Conservation (phyloP, 352 stramenopile genomes). For the Pythium myriotylum region DNA sequence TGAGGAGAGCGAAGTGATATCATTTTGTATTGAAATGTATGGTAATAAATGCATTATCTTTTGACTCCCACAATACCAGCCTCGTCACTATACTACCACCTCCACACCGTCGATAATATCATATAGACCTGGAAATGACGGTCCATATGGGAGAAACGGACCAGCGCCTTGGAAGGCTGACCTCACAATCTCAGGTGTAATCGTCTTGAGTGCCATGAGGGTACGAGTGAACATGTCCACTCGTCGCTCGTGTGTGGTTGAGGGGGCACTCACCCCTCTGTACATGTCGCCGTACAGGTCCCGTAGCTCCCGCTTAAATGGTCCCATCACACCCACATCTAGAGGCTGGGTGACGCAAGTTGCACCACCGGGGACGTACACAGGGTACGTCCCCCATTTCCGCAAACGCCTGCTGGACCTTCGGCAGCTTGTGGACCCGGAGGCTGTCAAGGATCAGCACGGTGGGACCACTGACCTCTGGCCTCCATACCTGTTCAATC, state of each 20-base stretch:
- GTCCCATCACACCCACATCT: background rate
- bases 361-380: background rate
- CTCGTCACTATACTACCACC: background rate
- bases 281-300: background rate
- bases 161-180: background rate
- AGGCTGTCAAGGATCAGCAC: background rate
- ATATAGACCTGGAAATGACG: background rate
- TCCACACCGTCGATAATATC: background rate
- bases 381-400: background rate
- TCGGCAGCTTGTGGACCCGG: background rate
- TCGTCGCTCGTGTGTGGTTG: background rate
- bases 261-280: background rate
- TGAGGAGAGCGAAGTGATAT: too few relatives aligned
- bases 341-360: background rate
- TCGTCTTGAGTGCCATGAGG: background rate
- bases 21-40: too few relatives aligned
- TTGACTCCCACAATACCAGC: background rate
- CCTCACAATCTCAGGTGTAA: background rate
- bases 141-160: background rate
- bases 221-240: background rate
- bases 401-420: background rate
- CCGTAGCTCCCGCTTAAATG: background rate
- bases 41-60: too few relatives aligned
- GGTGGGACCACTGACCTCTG: background rate
- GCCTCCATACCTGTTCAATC: slow-evolving; percentile 2